Conservation (phyloP, 73 alveolate species). For the Blepharisma stoltei region DNA sequence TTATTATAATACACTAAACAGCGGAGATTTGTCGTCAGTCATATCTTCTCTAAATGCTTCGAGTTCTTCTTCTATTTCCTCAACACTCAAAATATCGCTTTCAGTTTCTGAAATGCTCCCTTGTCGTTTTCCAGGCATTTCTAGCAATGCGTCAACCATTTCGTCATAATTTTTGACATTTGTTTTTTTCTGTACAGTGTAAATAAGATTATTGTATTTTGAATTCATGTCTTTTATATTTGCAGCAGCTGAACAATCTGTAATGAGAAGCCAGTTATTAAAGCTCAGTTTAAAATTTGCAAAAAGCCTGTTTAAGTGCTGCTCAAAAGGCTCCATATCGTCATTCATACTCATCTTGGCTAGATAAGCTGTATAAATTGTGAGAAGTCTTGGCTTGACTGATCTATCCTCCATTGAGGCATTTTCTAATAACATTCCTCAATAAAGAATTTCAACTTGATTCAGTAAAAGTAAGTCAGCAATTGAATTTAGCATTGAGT, state of each 20-base stretch:
- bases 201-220: not conserved
- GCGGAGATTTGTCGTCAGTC: no score
- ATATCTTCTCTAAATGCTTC: not conserved
- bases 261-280: constrained; percentile 11
- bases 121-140: not conserved
- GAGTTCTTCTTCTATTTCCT: not conserved
- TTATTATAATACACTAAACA: no score
- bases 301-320: not conserved
- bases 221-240: not conserved
- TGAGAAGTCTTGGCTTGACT: constrained; percentile 24
- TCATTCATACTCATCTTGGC: constrained; percentile 5
- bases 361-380: constrained; percentile 3
- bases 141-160: not conserved
- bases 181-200: not conserved
- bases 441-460: no score
- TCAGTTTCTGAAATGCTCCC: not conserved
- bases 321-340: constrained; percentile 4
- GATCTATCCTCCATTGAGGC: no score
- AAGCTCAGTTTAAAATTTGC: not conserved
- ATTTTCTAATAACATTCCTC: no score
- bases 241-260: not conserved
- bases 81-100: not conserved
- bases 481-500: no score
- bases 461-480: no score
- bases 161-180: not conserved